A percentile compares a stretch with the other conserved stretches of the same genome.
phyloP scores from a whole-genome alignment of 2,329 filamentous ascomycete species.

The Aspergillus aculeatus region DNA sequence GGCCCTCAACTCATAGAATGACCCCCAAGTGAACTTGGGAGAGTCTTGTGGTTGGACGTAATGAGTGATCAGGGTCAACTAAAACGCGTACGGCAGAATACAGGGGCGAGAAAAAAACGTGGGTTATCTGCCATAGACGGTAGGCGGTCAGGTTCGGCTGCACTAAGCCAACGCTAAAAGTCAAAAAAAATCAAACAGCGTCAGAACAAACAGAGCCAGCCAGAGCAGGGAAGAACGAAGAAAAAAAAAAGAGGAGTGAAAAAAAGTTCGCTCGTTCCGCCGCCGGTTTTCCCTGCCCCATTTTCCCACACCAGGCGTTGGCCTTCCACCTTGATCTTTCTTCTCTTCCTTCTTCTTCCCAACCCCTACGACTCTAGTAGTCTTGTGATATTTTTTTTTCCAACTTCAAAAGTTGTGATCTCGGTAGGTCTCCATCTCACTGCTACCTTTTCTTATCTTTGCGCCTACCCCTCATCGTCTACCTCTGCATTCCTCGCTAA shows the following conservation, averaged over 20 bases:
- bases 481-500: constrained; percentile 35
- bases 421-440: constrained; percentile 26
- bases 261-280: constrained; percentile 18
- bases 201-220: constrained; percentile 5
- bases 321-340: constrained; percentile 14
- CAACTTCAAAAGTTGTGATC: constrained; percentile 34
- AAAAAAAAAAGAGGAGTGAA: constrained; percentile 11
- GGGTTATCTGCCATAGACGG: constrained; percentile 6
- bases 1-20: too few species aligned
- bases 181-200: constrained; percentile 28
- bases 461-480: constrained; percentile 30
- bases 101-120: constrained; percentile 12
- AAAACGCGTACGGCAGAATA: constrained; percentile 12
- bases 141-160: constrained; percentile 23
- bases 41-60: background rate
- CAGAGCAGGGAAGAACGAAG: constrained; percentile 8
- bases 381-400: constrained; percentile 38
- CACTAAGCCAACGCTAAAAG: constrained; percentile 21
- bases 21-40: too few species aligned
- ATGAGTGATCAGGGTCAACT: background rate
- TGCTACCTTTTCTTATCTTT: constrained; percentile 15
- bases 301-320: constrained; percentile 20
- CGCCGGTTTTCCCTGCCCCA: constrained; percentile 19
- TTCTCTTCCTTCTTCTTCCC: constrained; percentile 16
- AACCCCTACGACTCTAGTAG: constrained; percentile 26